Evolutionary conservation across 78 protist genomes (phyloP).

Genomic region (Paratrimastix pyriformis): DNA sequence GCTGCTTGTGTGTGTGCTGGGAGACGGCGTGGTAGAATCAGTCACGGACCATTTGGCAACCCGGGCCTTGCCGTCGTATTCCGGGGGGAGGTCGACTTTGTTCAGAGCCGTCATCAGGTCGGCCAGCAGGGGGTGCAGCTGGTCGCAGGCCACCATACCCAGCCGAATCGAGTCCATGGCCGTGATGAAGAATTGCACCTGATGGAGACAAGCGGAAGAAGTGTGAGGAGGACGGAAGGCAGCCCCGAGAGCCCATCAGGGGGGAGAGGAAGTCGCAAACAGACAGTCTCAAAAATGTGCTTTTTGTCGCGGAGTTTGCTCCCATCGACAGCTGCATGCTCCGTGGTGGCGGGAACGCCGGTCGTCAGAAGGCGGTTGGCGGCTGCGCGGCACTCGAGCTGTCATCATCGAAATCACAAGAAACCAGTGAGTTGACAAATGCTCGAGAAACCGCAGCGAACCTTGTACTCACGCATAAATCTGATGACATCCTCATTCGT

Average conservation of each 20-base stretch:
- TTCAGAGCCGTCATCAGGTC: constrained; percentile 47
- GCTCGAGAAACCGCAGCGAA: background rate
- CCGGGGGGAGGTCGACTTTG: constrained; percentile 42
- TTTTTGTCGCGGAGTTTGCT: constrained; percentile 34
- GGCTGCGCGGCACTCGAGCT: constrained; percentile 18
- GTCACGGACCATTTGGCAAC: constrained; percentile 19
- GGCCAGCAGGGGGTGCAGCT: constrained; percentile 56
- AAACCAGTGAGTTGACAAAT: background rate
- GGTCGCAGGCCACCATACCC: constrained; percentile 58
- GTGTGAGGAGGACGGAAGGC: too few species aligned
- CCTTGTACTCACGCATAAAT: constrained; percentile 54
- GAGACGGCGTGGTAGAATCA: background rate
- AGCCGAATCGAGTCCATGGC: constrained; percentile 62
- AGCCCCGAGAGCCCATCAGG: too few species aligned
- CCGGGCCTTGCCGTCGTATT: constrained; percentile 52
- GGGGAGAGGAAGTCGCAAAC: too few species aligned
- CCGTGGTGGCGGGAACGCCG: constrained; percentile 47
- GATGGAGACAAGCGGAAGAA: too few species aligned
- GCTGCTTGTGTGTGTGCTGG: too few species aligned
- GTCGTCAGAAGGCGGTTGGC: background rate
- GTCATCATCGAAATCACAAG: too few species aligned
- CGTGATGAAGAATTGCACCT: constrained; percentile 62
- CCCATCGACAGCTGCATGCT: background rate
- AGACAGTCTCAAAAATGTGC: constrained; percentile 63
- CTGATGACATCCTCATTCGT: constrained; percentile 22